Base-by-base conservation (phyloP, 768 basidiomycete genomes). In the Russula earlei region DNA sequence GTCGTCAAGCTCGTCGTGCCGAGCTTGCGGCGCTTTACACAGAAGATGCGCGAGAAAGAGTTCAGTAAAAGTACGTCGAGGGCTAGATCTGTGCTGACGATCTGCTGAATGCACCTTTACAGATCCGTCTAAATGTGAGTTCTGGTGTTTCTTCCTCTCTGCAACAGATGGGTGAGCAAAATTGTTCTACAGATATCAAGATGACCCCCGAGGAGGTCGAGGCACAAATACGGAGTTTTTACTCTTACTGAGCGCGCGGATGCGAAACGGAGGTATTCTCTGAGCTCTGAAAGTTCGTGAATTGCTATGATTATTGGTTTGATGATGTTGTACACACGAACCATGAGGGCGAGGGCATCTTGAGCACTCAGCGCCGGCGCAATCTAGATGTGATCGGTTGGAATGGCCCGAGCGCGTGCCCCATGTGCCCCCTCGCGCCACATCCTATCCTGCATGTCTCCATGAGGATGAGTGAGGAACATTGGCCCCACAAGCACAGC, bases 1-100 rank as follows among this genome's bases (percentile, higher is more conserved):
- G 82, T 83, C 8, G 79, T 84, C 25, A 85, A 82, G 71, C 73
- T 91, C 8, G 84, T 91, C 11, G 77, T 90, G 10, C 87, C 89
- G 24, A 79, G 78, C 40, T 73, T 92, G 59, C 79, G 85, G 68
- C 72, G 83, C 54, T 91, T 91, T 64, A 78, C 77, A 58, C 83
- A 85, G 68, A 85, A 83, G 67, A 81, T 86, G 63, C 76, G 75
- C 36, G 88, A 87, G 41, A 89, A 85, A 67, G 87, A 91, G 61
- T 88, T 90, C 62, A 89, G 87, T 67, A 88, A 86, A 72, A 88
- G 90, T 90, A 61, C 64, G 79, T 72, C 5, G 11, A 7, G 31
- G 5, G 5, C 33, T 46, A 11, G 19, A 17, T 31, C 10, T 12
- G 19, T 34, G 31, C 25, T 36, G 42, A 22, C 19, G 17, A 22